phyloP scores from a whole-genome alignment of 345 rosid genomes.

The Viola odorata region DNA sequence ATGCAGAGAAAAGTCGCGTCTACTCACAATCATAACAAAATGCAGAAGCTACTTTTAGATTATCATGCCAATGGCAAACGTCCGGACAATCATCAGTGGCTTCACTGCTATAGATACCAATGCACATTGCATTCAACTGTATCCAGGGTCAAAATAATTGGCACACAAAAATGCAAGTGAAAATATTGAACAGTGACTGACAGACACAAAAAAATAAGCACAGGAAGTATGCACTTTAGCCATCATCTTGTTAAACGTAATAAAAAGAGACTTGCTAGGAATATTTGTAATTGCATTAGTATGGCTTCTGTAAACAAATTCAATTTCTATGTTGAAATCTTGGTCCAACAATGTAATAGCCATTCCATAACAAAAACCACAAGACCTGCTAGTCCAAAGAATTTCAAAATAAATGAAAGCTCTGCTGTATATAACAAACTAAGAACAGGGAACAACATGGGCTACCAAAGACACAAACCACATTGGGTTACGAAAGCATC shows the following conservation, averaged over 20 bases:
- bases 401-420: constrained; percentile 2
- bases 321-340: constrained; percentile 6
- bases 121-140: constrained; percentile 5
- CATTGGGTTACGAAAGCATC: constrained; percentile 1
- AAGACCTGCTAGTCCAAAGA: constrained; percentile 11
- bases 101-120: too few relatives aligned
- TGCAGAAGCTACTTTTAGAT: too few relatives aligned
- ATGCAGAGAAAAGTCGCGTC: too few relatives aligned
- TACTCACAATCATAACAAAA: too few relatives aligned
- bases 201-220: too few relatives aligned
- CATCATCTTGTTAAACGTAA: too few relatives aligned
- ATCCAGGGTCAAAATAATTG: too few relatives aligned
- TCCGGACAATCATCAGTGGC: too few relatives aligned
- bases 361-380: constrained; percentile 2
- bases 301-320: neutral
- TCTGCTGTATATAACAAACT: constrained; percentile 1
- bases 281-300: constrained; percentile 3
- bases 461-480: constrained; percentile 6
- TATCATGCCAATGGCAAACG: too few relatives aligned
- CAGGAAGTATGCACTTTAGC: too few relatives aligned
- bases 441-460: constrained; percentile 3
- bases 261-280: neutral
- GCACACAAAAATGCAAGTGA: too few relatives aligned
- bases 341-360: constrained; percentile 4
- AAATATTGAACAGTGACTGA: too few relatives aligned